Base-by-base conservation (phyloP, 2,329 filamentous ascomycete species). In the Geosmithia morbida region DNA sequence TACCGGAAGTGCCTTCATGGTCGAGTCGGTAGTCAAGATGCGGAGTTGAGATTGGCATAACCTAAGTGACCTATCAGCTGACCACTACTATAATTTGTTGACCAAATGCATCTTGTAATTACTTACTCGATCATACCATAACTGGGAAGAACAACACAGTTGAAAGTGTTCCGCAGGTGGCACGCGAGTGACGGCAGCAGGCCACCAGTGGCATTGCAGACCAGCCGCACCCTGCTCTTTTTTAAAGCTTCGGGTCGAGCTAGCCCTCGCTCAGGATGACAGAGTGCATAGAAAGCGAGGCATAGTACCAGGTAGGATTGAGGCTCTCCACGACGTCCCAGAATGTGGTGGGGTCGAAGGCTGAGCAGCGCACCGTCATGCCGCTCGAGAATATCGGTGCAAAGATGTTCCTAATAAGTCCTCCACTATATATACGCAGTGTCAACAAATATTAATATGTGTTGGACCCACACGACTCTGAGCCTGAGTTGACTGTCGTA, bases 41-140 rank as follows among this genome's bases (percentile, higher is more conserved):
- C 2, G 74, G 74, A 2, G 72, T 74, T 2, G 71, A 73, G 44
- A 77, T 76, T 1, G 73, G 74, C 71, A 76, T 76, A 52, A 77
- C 43, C 61, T 64, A n/a, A 13, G 14, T 26, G 7, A 26, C 41
- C 13, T 43, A 40, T 45, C 44, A 19, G 42, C 13, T 37, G 3
- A 7, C 33, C 33, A 13, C 33, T 37, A 16, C 11, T 37, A 13
- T 37, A 37, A 37, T 8, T 19, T 37, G 13, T 16, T 7, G 11
- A 11, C 13, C 3, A 3, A 11, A 37, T 13, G 33, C 13, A 13
- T 37, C 5, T 37, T 3, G 3, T 37, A n/a, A n/a, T 5, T 2
- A 53, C 61, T 56, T 52, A 64, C 60, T 77, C 74, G 1, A 74
- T 78, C 74, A 78, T 77, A 17, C 73, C 74, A 52, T 78, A 77